These are phyloP conservation scores for Venturia nashicola DNA, from an alignment of 2,329 filamentous ascomycete genomes.

Conservation along the genomic window DNA sequence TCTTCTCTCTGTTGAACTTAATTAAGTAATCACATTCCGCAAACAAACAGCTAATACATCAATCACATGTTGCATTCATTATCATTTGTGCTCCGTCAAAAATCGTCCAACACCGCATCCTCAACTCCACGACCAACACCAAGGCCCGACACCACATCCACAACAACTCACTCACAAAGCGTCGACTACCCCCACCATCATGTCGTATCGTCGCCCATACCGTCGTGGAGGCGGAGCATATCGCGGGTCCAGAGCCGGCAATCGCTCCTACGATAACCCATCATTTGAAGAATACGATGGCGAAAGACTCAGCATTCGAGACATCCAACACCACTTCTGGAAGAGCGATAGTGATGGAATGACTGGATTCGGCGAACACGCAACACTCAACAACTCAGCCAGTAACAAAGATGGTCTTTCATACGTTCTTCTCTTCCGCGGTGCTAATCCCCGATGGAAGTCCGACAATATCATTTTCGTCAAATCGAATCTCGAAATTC, in stretches of 20 bases:
- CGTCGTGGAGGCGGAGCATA: background rate
- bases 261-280: background rate
- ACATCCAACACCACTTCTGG: conserved; percentile 10
- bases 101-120: background rate
- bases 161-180: background rate
- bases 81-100: background rate
- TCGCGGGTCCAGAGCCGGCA: background rate
- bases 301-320: background rate
- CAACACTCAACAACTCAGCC: conserved; percentile 13
- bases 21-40: background rate
- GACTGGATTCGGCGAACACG: background rate
- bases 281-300: background rate
- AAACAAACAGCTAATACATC: background rate
- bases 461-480: conserved; percentile 18
- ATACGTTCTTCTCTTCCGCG: conserved; percentile 16
- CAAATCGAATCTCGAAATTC: conserved; percentile 18
- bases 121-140: background rate
- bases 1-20: no score
- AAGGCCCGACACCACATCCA: no score
- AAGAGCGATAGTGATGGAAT: background rate
- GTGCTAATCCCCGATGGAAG: conserved; percentile 18
- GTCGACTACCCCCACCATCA: background rate
- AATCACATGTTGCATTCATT: background rate
- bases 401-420: conserved; percentile 12
- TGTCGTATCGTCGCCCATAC: background rate